Conservation (phyloP, 495 filamentous ascomycete species). For the Penicillium bovifimosum region DNA sequence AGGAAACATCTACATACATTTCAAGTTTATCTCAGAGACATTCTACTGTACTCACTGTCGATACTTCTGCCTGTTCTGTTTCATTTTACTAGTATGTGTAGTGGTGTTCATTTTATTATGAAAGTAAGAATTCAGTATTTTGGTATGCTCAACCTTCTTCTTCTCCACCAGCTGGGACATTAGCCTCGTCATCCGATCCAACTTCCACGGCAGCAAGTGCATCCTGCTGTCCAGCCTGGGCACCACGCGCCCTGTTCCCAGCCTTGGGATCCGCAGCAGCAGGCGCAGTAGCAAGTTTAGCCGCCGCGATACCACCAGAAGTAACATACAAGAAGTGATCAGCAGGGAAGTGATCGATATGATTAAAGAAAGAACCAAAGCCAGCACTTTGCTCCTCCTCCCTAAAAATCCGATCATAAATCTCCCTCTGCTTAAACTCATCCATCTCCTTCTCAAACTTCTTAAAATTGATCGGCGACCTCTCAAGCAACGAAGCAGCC, state of each 20-base stretch:
- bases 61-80: too few relatives aligned
- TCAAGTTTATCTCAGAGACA: neutral
- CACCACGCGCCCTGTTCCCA: conserved; percentile 9
- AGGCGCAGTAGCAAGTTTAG: conserved; percentile 27
- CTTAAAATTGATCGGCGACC: conserved; percentile 69
- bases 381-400: conserved; percentile 76
- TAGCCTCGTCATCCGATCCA: conserved; percentile 27
- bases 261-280: neutral
- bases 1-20: neutral
- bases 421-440: conserved; percentile 87
- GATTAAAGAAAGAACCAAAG: conserved; percentile 77
- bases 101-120: neutral
- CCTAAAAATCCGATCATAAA: conserved; percentile 85
- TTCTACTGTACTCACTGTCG: too few relatives aligned
- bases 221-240: conserved; percentile 12
- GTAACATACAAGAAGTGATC: conserved; percentile 75
- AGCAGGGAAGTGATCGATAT: conserved; percentile 70
- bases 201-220: conserved; percentile 31
- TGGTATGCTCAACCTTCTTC: conserved; percentile 13
- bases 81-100: neutral
- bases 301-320: conserved; percentile 54
- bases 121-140: neutral
- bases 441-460: conserved; percentile 71
- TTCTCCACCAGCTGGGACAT: conserved; percentile 14
- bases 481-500: conserved; percentile 46